Base-by-base conservation (phyloP, 192 early-diverging fungal species). In the Funneliformis mosseae region DNA sequence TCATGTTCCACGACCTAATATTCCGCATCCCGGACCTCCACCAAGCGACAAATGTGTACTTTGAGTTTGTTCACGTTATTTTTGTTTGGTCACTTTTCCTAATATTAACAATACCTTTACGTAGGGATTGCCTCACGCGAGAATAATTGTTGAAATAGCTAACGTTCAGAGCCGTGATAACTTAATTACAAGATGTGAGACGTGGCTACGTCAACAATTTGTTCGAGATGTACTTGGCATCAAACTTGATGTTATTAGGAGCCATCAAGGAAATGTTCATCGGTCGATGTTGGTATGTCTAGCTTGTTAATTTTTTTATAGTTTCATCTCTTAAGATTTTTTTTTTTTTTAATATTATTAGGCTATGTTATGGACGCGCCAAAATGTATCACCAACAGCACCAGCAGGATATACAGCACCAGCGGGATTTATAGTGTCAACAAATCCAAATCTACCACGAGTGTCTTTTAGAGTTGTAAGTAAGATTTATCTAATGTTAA, bases 231-330 rank as follows among this genome's bases (percentile, higher is more conserved):
- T 77, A 41, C 61, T 77, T 43, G 75, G 75, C 38, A 61, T 77
- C 38, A 77, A 77, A 45, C 28, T 77, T 77, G 55, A 77, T 62
- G 3, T 4, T 43, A 33, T 63, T 48, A 77, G 41, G 46, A 73
- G n/a, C 45, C n/a, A 27, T 50, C 42, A 46, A 33, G 18, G 25
- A 25, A 68, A 27, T 33, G 66, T 68, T 9, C 27, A 68, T 74
- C 73, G 45, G 28, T 38, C 50, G 43, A 77, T 77, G 61, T 33
- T 77, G 55, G 60, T 77, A 77, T 63, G 75, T 77, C 60, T 77
- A 73, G 33, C 33, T 33, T 33, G 33, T 41, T 75, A 55, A 25
- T 38, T 76, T 25, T 68, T 38, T 18, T 28, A 38, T 28, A 39
- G 46, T 2, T 76, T 76, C 8, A 76, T 76, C 23, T 76, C 16